Percentiles rank a stretch among this genome's conserved stretches.
phyloP scores from a whole-genome alignment of 805 yeast species.

The Starmerella bacillaris region DNA sequence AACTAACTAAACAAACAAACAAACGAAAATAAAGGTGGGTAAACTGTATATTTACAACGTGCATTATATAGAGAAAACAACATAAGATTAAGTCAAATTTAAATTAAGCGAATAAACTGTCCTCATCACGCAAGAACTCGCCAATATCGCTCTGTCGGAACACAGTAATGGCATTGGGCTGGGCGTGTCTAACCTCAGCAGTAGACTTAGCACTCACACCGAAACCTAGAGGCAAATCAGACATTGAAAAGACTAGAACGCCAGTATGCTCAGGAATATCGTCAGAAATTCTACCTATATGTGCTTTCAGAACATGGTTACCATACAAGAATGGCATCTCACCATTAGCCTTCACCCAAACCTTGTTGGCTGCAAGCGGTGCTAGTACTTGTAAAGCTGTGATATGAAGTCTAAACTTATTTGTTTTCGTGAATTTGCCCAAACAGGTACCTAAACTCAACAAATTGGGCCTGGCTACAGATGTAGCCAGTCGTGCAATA shows the following conservation, averaged over 20 bases:
- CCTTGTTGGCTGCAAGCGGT: slow-evolving; percentile 75
- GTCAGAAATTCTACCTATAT: slow-evolving; percentile 88
- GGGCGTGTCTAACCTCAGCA: slow-evolving; percentile 65
- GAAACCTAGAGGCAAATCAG: slow-evolving; percentile 82
- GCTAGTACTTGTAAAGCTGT: slow-evolving; percentile 75
- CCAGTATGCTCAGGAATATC: slow-evolving; percentile 98
- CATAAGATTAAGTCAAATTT: too few relatives aligned
- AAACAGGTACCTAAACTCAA: slow-evolving; percentile 88
- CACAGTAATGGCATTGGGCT: slow-evolving; percentile 87
- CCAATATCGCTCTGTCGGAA: slow-evolving; percentile 97
- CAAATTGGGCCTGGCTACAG: slow-evolving; percentile 70
- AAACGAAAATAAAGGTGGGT: too few relatives aligned
- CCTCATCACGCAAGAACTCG: slow-evolving; percentile 94
- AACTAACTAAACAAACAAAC: too few relatives aligned
- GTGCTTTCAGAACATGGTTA: slow-evolving; percentile 90
- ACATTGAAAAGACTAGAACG: slow-evolving; percentile 77
- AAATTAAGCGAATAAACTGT: slow-evolving; percentile 69
- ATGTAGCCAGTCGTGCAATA: slow-evolving; percentile 73
- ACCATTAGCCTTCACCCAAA: slow-evolving; percentile 94
- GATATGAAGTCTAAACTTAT: slow-evolving; percentile 85
- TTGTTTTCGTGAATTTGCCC: slow-evolving; percentile 94
- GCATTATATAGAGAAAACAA: too few relatives aligned
- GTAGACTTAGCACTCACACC: slow-evolving; percentile 91
- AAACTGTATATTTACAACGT: too few relatives aligned
- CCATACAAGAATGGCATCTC: slow-evolving; percentile 98